These are phyloP conservation scores for Lipomyces yamadae DNA, from an alignment of 805 yeast species.

Conservation along the genomic window DNA sequence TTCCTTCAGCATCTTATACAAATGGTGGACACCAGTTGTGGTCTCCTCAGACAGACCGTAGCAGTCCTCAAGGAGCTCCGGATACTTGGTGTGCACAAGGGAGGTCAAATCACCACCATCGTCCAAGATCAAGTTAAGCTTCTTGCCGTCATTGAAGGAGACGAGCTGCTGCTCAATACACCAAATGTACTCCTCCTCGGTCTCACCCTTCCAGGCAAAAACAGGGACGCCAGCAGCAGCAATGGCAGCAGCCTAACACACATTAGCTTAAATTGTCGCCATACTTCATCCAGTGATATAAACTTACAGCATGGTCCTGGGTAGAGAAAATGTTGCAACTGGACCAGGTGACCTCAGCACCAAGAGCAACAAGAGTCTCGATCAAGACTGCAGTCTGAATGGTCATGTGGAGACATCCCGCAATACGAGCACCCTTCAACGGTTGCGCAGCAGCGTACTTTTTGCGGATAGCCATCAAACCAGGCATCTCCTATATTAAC, in stretches of 20 bases:
- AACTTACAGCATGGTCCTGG: conserved; percentile 89
- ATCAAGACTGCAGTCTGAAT: conserved; percentile 98
- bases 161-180: conserved; percentile 99
- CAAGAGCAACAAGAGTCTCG: conserved; percentile 94
- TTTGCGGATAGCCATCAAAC: conserved; percentile 96
- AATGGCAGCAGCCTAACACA: conserved; percentile 80
- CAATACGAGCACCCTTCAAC: conserved; percentile 96
- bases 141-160: conserved; percentile 94
- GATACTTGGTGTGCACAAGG: conserved; percentile 95
- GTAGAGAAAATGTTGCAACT: conserved; percentile 99
- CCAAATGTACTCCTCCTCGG: conserved; percentile 99
- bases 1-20: conserved; percentile 93
- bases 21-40: conserved; percentile 99
- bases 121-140: conserved; percentile 95
- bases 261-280: background rate
- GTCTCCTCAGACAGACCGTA: conserved; percentile 98
- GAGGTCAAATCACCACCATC: conserved; percentile 99
- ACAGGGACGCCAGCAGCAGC: conserved; percentile 99
- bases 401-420: conserved; percentile 99
- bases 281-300: background rate
- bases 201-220: conserved; percentile 99
- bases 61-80: conserved; percentile 94
- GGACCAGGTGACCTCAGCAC: conserved; percentile 99
- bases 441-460: conserved; percentile 92
- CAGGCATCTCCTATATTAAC: conserved; percentile 39